These are phyloP conservation scores for Pleurotus eryngii DNA, from an alignment of 768 basidiomycete species.

Conservation along the genomic window DNA sequence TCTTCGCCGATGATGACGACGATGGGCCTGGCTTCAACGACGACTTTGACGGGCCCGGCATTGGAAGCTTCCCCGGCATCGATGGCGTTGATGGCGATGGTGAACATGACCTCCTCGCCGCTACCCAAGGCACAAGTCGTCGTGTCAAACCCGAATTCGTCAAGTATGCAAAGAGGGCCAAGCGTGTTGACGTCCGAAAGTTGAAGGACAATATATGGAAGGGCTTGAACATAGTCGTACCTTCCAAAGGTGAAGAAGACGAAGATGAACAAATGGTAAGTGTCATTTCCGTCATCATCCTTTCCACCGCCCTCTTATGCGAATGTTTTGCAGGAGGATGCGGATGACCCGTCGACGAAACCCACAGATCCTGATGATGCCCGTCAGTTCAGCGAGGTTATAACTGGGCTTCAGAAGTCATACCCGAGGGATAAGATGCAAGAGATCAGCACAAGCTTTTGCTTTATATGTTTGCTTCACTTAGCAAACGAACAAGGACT, in stretches of 20 bases:
- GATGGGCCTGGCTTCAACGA: constrained; percentile 73
- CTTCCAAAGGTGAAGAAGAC: constrained; percentile 38
- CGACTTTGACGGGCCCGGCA: constrained; percentile 49
- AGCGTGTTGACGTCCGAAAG: constrained; percentile 93
- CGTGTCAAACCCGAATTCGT: constrained; percentile 85
- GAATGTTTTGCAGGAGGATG: constrained; percentile 45
- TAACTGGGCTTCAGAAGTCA: constrained; percentile 71
- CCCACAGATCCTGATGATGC: constrained; percentile 63
- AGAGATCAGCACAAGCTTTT: constrained; percentile 98
- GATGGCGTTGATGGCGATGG: constrained; percentile 49
- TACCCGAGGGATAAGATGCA: constrained; percentile 95
- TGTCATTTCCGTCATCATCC: constrained; percentile 1
- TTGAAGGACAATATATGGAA: constrained; percentile 99
- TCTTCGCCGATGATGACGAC: constrained; percentile 92
- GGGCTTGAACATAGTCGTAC: constrained; percentile 74
- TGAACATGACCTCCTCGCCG: constrained; percentile 87
- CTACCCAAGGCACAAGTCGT: constrained; percentile 70
- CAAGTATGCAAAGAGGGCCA: constrained; percentile 93
- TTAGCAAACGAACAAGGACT: constrained; percentile 96
- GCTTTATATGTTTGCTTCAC: constrained; percentile 96
- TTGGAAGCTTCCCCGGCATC: constrained; percentile 12
- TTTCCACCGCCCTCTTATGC: too few species aligned
- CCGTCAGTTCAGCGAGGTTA: constrained; percentile 75
- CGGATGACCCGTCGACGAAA: constrained; percentile 30
- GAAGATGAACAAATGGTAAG: constrained; percentile 53